Conservation (phyloP, 208 protist species). For the Angomonas deanei region DNA sequence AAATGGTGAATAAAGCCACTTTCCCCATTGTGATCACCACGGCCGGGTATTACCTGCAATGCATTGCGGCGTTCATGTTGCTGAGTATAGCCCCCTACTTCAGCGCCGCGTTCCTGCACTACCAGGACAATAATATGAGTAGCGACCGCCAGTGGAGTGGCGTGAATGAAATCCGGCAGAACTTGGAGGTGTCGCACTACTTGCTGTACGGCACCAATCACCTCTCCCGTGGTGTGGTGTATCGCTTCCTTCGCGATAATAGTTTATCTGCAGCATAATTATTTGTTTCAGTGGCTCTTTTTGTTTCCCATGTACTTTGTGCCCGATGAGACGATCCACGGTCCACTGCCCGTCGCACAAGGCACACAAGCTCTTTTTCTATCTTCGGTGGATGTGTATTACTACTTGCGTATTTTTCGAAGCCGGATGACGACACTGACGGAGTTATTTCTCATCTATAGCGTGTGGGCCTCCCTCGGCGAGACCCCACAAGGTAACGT, state of each 20-base stretch:
- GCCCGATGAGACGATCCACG: neutral
- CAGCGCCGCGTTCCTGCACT: conserved; percentile 50
- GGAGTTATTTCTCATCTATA: conserved; percentile 58
- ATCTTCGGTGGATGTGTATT: conserved; percentile 52
- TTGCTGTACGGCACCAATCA: neutral
- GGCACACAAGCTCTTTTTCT: conserved; percentile 8
- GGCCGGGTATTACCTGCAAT: conserved; percentile 27
- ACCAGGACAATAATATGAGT: conserved; percentile 94
- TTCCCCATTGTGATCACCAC: conserved; percentile 24
- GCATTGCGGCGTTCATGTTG: conserved; percentile 44
- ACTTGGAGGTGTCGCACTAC: neutral
- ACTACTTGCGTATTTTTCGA: conserved; percentile 54
- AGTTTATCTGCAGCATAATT: neutral
- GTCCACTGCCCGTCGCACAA: neutral
- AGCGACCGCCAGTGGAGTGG: conserved; percentile 77
- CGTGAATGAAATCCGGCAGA: neutral
- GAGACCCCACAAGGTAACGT: conserved; percentile 15
- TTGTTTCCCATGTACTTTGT: neutral
- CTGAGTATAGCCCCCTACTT: conserved; percentile 49
- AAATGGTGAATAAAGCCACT: neutral
- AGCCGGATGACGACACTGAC: conserved; percentile 30
- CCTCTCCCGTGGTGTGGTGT: too few species aligned
- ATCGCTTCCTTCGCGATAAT: neutral
- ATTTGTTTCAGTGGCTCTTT: neutral
- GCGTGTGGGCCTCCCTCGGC: conserved; percentile 39